Conservation (phyloP, 83 land plant species). For the Larix sibirica region DNA sequence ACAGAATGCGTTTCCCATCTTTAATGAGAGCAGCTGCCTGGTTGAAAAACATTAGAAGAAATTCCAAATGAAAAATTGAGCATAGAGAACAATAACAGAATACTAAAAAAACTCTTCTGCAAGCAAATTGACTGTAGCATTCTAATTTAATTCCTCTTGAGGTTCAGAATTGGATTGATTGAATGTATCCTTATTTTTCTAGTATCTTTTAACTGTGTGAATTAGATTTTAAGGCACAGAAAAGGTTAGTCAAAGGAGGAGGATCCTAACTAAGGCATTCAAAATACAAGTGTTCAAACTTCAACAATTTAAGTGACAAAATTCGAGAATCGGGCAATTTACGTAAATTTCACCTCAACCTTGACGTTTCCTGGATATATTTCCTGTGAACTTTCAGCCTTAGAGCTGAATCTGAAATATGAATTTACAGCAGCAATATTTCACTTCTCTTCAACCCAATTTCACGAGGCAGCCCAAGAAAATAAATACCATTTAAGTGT, state of each 20-base stretch:
- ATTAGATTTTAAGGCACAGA: neutral
- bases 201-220: neutral
- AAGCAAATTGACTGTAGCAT: neutral
- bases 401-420: no score
- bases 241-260: neutral
- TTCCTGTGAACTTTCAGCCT: no score
- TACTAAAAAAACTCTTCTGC: neutral
- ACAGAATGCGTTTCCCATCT: conserved; percentile 81
- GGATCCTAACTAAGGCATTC: neutral
- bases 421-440: no score
- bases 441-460: no score
- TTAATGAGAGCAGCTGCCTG: conserved; percentile 90
- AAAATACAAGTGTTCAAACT: neutral
- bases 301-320: neutral
- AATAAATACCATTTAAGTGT: no score
- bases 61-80: conserved; percentile 11
- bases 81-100: neutral
- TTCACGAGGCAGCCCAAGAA: no score
- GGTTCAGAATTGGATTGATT: neutral
- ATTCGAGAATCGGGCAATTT: no score
- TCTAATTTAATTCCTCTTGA: neutral
- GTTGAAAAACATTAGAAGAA: neutral
- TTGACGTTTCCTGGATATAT: no score
- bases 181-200: neutral
- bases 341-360: no score